Conservation (phyloP, 331 rosid genomes). For the Acacia pycnantha region DNA sequence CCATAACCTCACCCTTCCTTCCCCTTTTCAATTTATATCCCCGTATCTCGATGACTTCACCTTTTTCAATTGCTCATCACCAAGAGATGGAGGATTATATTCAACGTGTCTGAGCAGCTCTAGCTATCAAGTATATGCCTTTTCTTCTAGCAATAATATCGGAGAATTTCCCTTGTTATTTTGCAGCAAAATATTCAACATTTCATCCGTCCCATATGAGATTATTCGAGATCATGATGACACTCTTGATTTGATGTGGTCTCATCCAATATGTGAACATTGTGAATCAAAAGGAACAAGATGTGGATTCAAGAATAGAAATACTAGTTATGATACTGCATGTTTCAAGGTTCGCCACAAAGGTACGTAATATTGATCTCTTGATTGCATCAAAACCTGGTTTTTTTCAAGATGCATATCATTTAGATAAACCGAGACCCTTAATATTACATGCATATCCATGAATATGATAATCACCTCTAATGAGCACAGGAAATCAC, state of each 20-base stretch:
- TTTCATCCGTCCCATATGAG: neutral
- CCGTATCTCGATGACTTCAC: fast-evolving
- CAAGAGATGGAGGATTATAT: neutral
- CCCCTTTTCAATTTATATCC: neutral
- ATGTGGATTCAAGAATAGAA: constrained; percentile 17
- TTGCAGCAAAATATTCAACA: constrained; percentile 28
- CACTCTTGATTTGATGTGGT: constrained; percentile 22
- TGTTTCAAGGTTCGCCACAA: neutral
- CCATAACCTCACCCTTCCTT: neutral
- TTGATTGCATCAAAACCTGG: neutral
- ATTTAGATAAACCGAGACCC: neutral
- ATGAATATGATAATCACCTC: neutral
- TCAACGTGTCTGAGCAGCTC: neutral
- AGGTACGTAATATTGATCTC: neutral
- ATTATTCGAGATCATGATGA: too few species aligned
- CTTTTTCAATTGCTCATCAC: neutral
- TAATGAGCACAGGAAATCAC: neutral
- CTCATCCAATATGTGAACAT: constrained; percentile 21
- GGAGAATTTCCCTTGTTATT: neutral
- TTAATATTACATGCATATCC: neutral
- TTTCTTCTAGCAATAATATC: fast-evolving
- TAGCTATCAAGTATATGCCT: neutral
- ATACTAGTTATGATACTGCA: neutral
- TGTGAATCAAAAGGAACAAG: constrained; percentile 22
- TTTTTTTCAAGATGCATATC: neutral